Percentiles rank a stretch among this genome's conserved stretches.
Evolutionary conservation across 2,329 filamentous ascomycete genomes (phyloP).

Genomic region (Penicillium sp.): DNA sequence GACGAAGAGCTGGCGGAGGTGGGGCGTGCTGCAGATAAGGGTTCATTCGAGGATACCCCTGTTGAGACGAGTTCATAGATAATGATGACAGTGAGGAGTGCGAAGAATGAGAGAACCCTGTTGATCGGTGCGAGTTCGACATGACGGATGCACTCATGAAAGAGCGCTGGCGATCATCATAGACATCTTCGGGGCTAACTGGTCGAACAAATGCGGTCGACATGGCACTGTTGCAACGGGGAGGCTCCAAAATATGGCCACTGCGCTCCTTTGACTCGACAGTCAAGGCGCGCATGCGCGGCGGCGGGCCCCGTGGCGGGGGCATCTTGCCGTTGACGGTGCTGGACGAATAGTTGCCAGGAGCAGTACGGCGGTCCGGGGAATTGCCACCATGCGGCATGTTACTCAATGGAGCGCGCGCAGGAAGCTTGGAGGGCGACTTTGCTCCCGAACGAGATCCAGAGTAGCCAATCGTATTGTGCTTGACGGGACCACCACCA

Average conservation of each 20-base stretch:
- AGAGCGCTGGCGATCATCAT: slow-evolving; percentile 60
- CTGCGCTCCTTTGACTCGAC: slow-evolving; percentile 45
- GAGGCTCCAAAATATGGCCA: slow-evolving; percentile 34
- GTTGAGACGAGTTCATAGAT: slow-evolving; percentile 31
- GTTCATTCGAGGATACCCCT: slow-evolving; percentile 32
- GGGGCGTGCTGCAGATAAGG: slow-evolving; percentile 34
- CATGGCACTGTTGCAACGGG: slow-evolving; percentile 50
- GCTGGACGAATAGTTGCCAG: slow-evolving; percentile 38
- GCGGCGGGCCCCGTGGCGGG: slow-evolving; percentile 60
- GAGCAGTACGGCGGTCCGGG: slow-evolving; percentile 60
- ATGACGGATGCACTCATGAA: slow-evolving; percentile 43
- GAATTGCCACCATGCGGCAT: slow-evolving; percentile 61
- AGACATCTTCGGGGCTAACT: slow-evolving; percentile 72
- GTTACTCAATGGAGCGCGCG: slow-evolving; percentile 43
- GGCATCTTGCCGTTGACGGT: slow-evolving; percentile 47
- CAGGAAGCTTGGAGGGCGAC: slow-evolving; percentile 47
- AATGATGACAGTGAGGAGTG: slow-evolving; percentile 39
- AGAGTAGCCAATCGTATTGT: slow-evolving; percentile 33
- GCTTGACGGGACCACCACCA: slow-evolving; percentile 36
- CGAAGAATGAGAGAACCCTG: slow-evolving; percentile 38
- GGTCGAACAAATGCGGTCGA: slow-evolving; percentile 51
- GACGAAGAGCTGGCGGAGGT: slow-evolving; percentile 49
- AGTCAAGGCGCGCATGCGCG: slow-evolving; percentile 84
- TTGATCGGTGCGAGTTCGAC: slow-evolving; percentile 33
- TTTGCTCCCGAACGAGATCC: slow-evolving; percentile 30